These are phyloP conservation scores for Sphenostylis stenocarpa DNA, from an alignment of 306 rosid genomes.

Conservation along the genomic window DNA sequence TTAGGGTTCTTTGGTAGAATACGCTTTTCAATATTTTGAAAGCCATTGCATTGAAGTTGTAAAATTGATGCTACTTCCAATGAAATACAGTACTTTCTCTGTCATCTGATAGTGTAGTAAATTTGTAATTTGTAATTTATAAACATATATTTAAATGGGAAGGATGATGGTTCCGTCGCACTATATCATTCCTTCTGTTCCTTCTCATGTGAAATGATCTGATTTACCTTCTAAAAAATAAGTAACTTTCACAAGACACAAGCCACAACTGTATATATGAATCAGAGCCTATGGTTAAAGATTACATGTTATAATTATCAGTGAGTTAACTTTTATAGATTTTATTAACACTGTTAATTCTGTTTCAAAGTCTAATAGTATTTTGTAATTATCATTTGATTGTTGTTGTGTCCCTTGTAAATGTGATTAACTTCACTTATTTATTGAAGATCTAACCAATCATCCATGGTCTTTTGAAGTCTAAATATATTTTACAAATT, in stretches of 20 bases:
- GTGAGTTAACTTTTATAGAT: not conserved
- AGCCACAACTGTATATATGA: not conserved
- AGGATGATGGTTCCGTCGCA: not conserved
- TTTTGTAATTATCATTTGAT: not conserved
- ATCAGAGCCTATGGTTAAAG: not conserved
- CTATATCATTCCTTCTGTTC: not conserved
- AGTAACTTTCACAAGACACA: not conserved
- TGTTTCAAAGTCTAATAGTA: not conserved
- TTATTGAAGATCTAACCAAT: not conserved
- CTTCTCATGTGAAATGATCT: not conserved
- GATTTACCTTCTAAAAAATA: not conserved
- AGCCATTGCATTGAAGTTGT: not conserved
- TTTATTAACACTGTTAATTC: not conserved
- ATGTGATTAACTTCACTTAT: not conserved
- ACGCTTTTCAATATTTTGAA: not conserved
- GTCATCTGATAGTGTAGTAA: not conserved
- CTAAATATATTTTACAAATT: not conserved
- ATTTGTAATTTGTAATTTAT: conserved; percentile 10
- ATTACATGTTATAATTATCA: not conserved
- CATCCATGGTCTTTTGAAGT: not conserved
- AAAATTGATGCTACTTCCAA: not conserved
- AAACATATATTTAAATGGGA: not conserved
- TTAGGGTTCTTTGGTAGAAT: conserved; percentile 59
- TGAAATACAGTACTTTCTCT: not conserved
- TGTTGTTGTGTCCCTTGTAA: not conserved